A percentile compares a stretch with the other conserved stretches of the same genome.
These are phyloP conservation scores for Hamamelis virginiana DNA, from an alignment of 164 flowering plant species.

Conservation along the genomic window DNA sequence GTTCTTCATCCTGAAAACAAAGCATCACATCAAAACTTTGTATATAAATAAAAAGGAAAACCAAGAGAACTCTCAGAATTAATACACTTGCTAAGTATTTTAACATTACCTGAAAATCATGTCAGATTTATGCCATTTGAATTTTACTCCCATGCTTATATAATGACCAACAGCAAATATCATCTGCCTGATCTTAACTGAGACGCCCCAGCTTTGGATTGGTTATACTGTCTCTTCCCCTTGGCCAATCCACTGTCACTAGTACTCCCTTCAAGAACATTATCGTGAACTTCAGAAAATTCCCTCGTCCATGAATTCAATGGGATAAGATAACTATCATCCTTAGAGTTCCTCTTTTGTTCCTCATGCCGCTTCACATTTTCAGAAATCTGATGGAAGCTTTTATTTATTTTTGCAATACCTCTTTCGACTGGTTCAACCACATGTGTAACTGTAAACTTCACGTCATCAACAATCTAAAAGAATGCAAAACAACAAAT, in stretches of 20 bases:
- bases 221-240: constrained; percentile 43
- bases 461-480: constrained; percentile 95
- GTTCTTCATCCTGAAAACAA: neutral
- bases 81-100: neutral
- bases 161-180: constrained; percentile 4
- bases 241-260: constrained; percentile 79
- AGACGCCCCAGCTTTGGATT: constrained; percentile 30
- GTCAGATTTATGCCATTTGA: neutral
- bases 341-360: constrained; percentile 59
- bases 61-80: neutral
- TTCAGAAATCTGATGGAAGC: constrained; percentile 88
- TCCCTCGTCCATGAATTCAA: constrained; percentile 65
- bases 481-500: constrained; percentile 8
- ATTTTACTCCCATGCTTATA: neutral
- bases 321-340: constrained; percentile 77
- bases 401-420: constrained; percentile 70
- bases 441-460: constrained; percentile 92
- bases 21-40: neutral
- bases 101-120: neutral
- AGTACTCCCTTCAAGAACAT: constrained; percentile 61
- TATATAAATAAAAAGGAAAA: neutral
- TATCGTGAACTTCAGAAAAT: constrained; percentile 66
- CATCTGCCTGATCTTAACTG: constrained; percentile 22
- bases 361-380: constrained; percentile 73
- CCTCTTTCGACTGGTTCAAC: constrained; percentile 98